A percentile compares a stretch with the other conserved stretches of the same genome.
These are phyloP conservation scores for Fusarium gaditjirri DNA, from an alignment of 2,329 filamentous ascomycete genomes.

Conservation along the genomic window DNA sequence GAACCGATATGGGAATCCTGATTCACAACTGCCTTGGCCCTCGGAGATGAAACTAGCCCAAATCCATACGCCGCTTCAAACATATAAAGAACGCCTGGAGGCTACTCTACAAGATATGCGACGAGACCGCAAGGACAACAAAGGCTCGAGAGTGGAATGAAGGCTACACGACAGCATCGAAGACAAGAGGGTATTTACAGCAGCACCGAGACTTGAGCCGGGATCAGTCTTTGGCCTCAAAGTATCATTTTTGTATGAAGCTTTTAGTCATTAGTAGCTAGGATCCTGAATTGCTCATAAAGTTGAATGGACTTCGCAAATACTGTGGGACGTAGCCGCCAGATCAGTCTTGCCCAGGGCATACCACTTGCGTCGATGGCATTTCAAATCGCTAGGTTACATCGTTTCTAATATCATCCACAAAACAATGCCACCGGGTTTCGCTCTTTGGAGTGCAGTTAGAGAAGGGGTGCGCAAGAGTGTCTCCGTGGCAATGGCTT, in stretches of 20 bases:
- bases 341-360: not conserved
- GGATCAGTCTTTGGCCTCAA: not conserved
- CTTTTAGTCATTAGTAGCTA: not conserved
- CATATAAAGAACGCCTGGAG: not conserved
- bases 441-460: not conserved
- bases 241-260: not conserved
- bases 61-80: fast-evolving
- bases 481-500: not conserved
- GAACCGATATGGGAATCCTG: not conserved
- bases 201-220: not conserved
- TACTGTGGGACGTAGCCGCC: not conserved
- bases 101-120: not conserved
- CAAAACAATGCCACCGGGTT: fast-evolving
- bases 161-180: not conserved
- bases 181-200: not conserved
- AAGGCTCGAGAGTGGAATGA: not conserved
- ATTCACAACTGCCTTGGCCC: not conserved
- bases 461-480: not conserved
- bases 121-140: no score
- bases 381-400: not conserved
- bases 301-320: not conserved
- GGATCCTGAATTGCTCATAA: not conserved
- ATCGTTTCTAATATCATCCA: not conserved
- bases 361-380: not conserved
- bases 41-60: not conserved